Evolutionary conservation across 345 rosid genomes (phyloP).

Genomic region (Heritiera littoralis): DNA sequence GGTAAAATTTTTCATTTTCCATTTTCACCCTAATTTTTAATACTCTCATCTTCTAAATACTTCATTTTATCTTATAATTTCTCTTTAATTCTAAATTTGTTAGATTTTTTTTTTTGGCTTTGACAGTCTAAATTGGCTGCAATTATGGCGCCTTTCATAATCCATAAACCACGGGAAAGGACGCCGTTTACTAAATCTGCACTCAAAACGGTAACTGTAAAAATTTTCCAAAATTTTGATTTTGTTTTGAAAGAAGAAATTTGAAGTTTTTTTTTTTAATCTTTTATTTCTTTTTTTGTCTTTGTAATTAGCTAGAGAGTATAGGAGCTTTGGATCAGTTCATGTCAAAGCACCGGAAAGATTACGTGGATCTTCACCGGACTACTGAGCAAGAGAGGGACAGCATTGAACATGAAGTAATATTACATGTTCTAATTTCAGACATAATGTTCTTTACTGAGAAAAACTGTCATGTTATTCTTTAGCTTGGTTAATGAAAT

Average conservation of each 20-base stretch:
- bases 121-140: slow-evolving; percentile 70
- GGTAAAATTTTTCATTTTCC: slow-evolving; percentile 36
- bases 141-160: slow-evolving; percentile 79
- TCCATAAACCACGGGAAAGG: slow-evolving; percentile 66
- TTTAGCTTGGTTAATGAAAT: neutral
- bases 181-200: slow-evolving; percentile 69
- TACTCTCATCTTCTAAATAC: neutral
- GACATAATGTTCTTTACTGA: neutral
- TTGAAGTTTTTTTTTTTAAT: neutral
- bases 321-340: slow-evolving; percentile 71
- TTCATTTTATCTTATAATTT: neutral
- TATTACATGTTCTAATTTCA: neutral
- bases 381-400: slow-evolving; percentile 87
- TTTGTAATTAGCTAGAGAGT: slow-evolving; percentile 59
- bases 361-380: slow-evolving; percentile 78
- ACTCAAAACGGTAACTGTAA: slow-evolving; percentile 58
- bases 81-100: neutral
- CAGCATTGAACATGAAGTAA: slow-evolving; percentile 91
- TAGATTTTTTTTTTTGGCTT: neutral
- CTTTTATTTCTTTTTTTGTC: neutral
- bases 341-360: slow-evolving; percentile 77
- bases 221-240: neutral
- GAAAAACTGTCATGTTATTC: neutral
- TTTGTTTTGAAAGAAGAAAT: neutral
- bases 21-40: neutral